These are phyloP conservation scores for Boletus smithii DNA, from an alignment of 1,284 basidiomycete species.

Conservation along the genomic window DNA sequence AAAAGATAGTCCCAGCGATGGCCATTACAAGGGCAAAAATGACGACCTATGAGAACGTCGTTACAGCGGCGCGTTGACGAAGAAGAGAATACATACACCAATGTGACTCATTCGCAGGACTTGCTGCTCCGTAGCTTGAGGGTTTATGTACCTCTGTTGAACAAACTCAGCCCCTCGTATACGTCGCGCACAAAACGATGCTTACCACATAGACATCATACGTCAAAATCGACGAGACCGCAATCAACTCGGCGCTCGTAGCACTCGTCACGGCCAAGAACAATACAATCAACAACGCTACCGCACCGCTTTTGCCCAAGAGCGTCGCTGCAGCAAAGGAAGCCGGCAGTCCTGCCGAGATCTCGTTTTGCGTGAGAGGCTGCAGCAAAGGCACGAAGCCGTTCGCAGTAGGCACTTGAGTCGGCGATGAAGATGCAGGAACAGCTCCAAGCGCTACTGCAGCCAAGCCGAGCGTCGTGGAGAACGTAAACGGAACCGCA, in stretches of 20 bases:
- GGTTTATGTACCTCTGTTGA: constrained; percentile 55
- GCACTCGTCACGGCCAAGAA: constrained; percentile 87
- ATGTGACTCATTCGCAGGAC: constrained; percentile 54
- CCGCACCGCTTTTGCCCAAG: constrained; percentile 73
- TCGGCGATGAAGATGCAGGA: constrained; percentile 27
- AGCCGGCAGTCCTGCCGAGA: constrained; percentile 83
- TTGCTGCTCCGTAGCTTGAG: constrained; percentile 57
- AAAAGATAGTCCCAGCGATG: constrained; percentile 81
- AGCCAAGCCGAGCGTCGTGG: constrained; percentile 79
- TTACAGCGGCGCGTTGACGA: constrained; percentile 16
- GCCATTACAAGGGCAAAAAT: constrained; percentile 79
- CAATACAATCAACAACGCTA: constrained; percentile 64
- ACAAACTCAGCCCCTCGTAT: background rate
- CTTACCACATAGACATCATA: constrained; percentile 76
- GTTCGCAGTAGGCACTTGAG: constrained; percentile 14
- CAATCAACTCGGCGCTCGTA: constrained; percentile 86
- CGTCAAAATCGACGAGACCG: constrained; percentile 76
- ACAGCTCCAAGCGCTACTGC: constrained; percentile 66
- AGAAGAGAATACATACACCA: constrained; percentile 44
- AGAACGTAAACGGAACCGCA: constrained; percentile 77
- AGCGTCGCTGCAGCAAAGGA: constrained; percentile 77
- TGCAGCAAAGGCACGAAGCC: constrained; percentile 69
- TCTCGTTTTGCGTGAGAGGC: constrained; percentile 55
- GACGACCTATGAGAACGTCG: constrained; percentile 49
- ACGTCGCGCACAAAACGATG: background rate